Evolutionary conservation across 176 grass and related monocot species (phyloP).

Genomic region (Urochloa ruziziensis): DNA sequence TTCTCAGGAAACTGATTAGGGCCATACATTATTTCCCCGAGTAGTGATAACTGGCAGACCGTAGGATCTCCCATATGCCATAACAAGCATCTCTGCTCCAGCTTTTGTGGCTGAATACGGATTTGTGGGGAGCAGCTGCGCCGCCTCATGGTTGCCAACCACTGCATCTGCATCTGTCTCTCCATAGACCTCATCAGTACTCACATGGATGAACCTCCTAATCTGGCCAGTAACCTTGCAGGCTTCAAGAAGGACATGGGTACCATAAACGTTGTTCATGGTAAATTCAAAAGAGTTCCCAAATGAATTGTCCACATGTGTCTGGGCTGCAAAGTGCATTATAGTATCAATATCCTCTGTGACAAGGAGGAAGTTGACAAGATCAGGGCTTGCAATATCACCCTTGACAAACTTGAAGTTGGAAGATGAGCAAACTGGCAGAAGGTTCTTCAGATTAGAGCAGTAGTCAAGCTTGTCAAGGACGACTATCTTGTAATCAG

Average conservation of each 20-base stretch:
- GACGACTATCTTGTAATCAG: conserved; percentile 79
- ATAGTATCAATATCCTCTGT: conserved; percentile 81
- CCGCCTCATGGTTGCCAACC: conserved; percentile 79
- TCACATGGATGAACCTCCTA: conserved; percentile 75
- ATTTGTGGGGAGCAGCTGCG: conserved; percentile 78
- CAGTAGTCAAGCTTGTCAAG: conserved; percentile 93
- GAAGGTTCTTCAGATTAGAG: conserved; percentile 79
- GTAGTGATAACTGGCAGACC: too few relatives aligned
- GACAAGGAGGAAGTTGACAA: conserved; percentile 76
- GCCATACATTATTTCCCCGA: conserved; percentile 82
- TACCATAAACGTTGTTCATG: conserved; percentile 79
- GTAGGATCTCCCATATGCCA: conserved; percentile 85
- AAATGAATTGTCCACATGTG: conserved; percentile 80
- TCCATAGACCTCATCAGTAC: conserved; percentile 83
- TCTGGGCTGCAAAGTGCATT: conserved; percentile 82
- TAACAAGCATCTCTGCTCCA: conserved; percentile 86
- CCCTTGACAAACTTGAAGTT: conserved; percentile 94
- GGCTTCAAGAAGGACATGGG: conserved; percentile 75
- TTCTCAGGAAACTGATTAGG: conserved; percentile 80
- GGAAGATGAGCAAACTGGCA: conserved; percentile 44
- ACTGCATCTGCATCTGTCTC: conserved; percentile 73
- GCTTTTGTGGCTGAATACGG: conserved; percentile 82
- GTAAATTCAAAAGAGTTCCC: conserved; percentile 82
- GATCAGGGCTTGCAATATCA: conserved; percentile 73
- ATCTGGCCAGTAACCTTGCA: conserved; percentile 76